These are phyloP conservation scores for Cordyceps fumosorosea DNA, from an alignment of 2,329 filamentous ascomycete species.

Conservation along the genomic window DNA sequence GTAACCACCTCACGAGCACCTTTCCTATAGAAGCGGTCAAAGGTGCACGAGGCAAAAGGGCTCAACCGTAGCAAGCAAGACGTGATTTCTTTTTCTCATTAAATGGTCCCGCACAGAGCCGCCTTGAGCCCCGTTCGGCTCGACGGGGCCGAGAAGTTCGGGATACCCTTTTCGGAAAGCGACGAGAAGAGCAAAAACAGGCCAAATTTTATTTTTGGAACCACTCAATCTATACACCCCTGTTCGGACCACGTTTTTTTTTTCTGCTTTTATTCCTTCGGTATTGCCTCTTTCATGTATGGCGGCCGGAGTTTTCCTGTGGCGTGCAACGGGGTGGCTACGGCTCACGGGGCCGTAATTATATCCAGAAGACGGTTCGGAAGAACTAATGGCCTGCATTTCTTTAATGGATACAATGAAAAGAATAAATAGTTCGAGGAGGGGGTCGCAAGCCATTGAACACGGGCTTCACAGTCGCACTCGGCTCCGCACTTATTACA, in stretches of 20 bases:
- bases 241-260: background rate
- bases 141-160: background rate
- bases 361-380: no score
- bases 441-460: no score
- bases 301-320: background rate
- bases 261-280: background rate
- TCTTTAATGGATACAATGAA: no score
- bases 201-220: slow-evolving; percentile 1
- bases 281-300: background rate
- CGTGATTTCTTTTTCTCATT: background rate
- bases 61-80: background rate
- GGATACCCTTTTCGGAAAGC: slow-evolving; percentile 2
- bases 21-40: no score
- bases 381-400: no score
- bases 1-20: no score
- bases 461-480: no score
- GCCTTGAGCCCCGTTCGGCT: background rate
- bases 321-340: background rate
- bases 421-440: no score
- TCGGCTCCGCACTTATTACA: no score
- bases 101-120: background rate
- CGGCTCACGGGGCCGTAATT: background rate
- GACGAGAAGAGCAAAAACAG: background rate
- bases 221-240: background rate
- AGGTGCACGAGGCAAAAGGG: no score